These are phyloP conservation scores for Venturia pyrina DNA, from an alignment of 2,329 filamentous ascomycete species.

Conservation along the genomic window DNA sequence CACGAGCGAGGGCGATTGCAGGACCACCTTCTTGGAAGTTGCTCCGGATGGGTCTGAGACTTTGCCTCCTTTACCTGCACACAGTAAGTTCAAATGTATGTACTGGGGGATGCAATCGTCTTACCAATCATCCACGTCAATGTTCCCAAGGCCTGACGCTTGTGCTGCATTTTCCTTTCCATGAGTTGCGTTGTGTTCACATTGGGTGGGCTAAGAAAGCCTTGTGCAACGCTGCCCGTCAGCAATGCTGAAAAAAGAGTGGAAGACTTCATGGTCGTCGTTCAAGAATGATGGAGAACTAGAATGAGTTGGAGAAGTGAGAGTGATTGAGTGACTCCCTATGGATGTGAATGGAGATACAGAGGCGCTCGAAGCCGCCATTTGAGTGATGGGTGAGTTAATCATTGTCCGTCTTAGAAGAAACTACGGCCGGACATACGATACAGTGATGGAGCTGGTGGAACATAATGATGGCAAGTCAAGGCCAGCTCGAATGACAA, in stretches of 20 bases:
- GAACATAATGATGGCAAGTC: not conserved
- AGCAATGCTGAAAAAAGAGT: not conserved
- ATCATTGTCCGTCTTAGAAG: not conserved
- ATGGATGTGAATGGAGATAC: not conserved
- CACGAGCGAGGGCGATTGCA: not conserved
- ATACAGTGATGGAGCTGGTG: not conserved
- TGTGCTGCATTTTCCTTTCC: constrained; percentile 7
- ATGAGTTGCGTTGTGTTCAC: not conserved
- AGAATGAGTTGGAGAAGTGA: not conserved
- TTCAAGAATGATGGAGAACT: not conserved
- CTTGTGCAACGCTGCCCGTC: not conserved
- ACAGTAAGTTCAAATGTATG: not conserved
- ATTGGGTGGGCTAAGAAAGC: not conserved
- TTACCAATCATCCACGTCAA: constrained; percentile 4
- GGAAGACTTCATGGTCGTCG: not conserved
- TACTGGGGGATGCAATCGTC: not conserved
- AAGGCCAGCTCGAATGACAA: not conserved
- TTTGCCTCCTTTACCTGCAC: constrained; percentile 5
- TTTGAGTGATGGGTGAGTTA: not conserved
- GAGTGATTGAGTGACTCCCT: not conserved
- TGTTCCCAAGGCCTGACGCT: constrained; percentile 1
- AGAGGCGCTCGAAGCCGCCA: not conserved
- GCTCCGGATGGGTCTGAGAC: not conserved
- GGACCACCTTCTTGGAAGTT: not conserved
- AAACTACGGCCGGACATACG: not conserved